Conservation (phyloP, 202 grass and related monocot genomes). For the Zizania palustris region DNA sequence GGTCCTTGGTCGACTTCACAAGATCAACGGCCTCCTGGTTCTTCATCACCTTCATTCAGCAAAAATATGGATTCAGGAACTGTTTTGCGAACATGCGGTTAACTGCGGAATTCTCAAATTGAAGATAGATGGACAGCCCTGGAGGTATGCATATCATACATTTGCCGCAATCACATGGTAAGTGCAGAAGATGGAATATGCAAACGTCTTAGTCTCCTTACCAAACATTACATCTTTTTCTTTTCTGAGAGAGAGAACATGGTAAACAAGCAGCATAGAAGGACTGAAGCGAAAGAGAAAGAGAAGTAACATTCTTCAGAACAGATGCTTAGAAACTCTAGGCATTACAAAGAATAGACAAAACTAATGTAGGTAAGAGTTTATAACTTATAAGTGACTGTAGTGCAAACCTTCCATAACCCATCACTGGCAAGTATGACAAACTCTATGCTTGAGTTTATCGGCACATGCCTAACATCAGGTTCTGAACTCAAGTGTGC, state of each 20-base stretch:
- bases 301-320: not conserved
- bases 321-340: not conserved
- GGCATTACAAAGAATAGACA: not conserved
- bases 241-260: not conserved
- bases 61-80: not conserved
- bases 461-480: slow-evolving; percentile 80
- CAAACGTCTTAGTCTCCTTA: no score
- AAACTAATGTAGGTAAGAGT: slow-evolving; percentile 3
- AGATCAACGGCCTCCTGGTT: slow-evolving; percentile 88
- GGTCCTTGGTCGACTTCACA: slow-evolving; percentile 87
- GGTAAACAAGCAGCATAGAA: not conserved
- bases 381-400: not conserved
- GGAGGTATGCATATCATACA: not conserved
- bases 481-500: slow-evolving; percentile 98
- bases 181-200: not conserved
- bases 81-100: not conserved
- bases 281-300: not conserved
- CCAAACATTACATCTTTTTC: no score
- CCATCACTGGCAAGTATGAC: slow-evolving; percentile 98
- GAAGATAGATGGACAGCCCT: not conserved
- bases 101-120: not conserved
- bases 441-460: slow-evolving; percentile 76
- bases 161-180: not conserved
- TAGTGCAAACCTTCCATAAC: slow-evolving; percentile 89
- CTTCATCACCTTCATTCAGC: slow-evolving; percentile 76